Base-by-base conservation (phyloP, 2,329 filamentous ascomycete species). In the Aspergillus sergii region DNA sequence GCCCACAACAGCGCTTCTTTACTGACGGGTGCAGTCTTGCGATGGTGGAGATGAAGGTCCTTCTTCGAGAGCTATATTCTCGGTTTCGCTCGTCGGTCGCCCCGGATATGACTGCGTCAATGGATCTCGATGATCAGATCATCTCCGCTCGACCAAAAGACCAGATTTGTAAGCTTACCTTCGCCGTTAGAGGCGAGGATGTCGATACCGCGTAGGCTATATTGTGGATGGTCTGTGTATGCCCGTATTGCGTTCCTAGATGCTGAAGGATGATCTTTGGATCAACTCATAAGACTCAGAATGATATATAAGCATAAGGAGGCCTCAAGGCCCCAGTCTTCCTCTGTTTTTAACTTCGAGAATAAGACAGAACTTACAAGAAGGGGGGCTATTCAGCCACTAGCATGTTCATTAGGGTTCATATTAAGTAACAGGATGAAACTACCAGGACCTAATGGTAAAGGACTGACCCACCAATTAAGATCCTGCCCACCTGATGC, bases 111-210 rank as follows among this genome's bases (percentile, higher is more conserved):
- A 77, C 76, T 7, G 82, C 81, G 34, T 82, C 82, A 28, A 91
- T 91, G 89, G 79, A 80, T 39, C 86, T 90, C 81, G 83, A 86
- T 26, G 88, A 91, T 70, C 88, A 90, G 72, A 80, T 91, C 36
- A 90, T 91, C 60, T 89, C 89, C 10, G 85, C 88, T 19, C 81
- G 89, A 54, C 89, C 89, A 0, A 73, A 82, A 48, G 87, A 84
- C 7, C 84, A 89, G 72, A 84, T 75, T 58, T 91, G 89, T 67
- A 76, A 86, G 60, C 71, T 91, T 56, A 61, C 66, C 0, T 78
- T 73, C 10, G 4, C 16, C 9, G 39, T 4, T n/a, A n/a, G 39
- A n/a, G 19, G 39, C 8, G 3, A 4, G 19, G 19, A 41, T n/a
- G 19, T 7, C 2, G 19, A 41, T n/a, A n/a, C 7, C 16, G 39